Conservation (phyloP, 352 stramenopile species). For the Aphanomyces euteiches region DNA sequence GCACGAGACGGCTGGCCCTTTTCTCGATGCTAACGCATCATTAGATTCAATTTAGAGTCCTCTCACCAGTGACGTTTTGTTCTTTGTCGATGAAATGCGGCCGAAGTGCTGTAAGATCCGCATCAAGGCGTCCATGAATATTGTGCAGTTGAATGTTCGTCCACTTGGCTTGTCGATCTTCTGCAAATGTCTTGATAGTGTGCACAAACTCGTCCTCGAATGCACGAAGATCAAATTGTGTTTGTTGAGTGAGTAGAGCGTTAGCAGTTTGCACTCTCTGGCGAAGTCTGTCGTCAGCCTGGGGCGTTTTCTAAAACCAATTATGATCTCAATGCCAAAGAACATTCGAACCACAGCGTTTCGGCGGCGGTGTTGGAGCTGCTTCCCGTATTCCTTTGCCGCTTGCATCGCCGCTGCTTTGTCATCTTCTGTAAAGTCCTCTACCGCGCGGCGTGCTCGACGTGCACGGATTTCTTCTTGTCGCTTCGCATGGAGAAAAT, state of each 20-base stretch:
- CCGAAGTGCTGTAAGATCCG: slow-evolving; percentile 39
- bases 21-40: no score
- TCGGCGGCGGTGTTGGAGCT: slow-evolving; percentile 30
- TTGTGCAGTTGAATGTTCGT: slow-evolving; percentile 45
- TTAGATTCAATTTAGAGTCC: background rate
- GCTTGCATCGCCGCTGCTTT: background rate
- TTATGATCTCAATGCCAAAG: slow-evolving; percentile 10
- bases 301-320: background rate
- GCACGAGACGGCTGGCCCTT: slow-evolving; percentile 22
- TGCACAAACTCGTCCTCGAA: slow-evolving; percentile 69
- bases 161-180: slow-evolving; percentile 46
- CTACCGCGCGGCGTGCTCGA: slow-evolving; percentile 34
- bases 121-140: slow-evolving; percentile 42
- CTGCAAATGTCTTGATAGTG: slow-evolving; percentile 50
- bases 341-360: slow-evolving; percentile 18
- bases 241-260: slow-evolving; percentile 40
- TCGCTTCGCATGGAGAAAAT: slow-evolving; percentile 65
- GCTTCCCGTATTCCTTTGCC: slow-evolving; percentile 14
- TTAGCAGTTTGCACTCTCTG: slow-evolving; percentile 22
- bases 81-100: slow-evolving; percentile 1
- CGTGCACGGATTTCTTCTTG: slow-evolving; percentile 45
- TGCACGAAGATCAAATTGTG: slow-evolving; percentile 40
- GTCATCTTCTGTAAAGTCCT: slow-evolving; percentile 23
- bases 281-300: background rate
- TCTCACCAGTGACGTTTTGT: no score